Percentiles rank a stretch among this genome's conserved stretches.
Conservation (phyloP, 2,329 filamentous ascomycete genomes). For the Dactylellina parvicollis region DNA sequence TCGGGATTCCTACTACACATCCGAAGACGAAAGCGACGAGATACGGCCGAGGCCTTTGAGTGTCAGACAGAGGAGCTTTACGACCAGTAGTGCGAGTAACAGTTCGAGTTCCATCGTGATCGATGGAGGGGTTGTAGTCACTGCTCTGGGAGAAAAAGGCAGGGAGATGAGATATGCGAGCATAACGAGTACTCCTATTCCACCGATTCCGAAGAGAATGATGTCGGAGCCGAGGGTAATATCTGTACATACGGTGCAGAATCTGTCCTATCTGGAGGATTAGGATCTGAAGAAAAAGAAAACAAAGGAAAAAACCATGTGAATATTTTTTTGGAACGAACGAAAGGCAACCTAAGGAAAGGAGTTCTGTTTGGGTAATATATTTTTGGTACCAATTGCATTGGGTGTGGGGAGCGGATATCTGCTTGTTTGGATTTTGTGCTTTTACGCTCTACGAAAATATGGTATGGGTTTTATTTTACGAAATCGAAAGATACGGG, state of each 20-base stretch:
- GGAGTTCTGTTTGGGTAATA: neutral
- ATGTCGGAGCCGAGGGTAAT: conserved; percentile 23
- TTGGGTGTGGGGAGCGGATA: conserved; percentile 17
- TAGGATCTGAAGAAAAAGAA: neutral
- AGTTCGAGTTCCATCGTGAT: conserved; percentile 49
- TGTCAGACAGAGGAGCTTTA: conserved; percentile 40
- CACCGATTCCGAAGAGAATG: conserved; percentile 29
- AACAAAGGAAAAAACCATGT: neutral
- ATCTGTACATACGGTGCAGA: neutral
- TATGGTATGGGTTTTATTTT: neutral
- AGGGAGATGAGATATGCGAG: conserved; percentile 27
- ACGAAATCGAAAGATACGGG: neutral
- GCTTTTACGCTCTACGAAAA: neutral
- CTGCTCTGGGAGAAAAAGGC: neutral
- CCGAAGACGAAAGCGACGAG: conserved; percentile 48
- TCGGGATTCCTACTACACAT: conserved; percentile 43
- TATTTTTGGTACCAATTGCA: neutral
- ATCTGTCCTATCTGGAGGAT: conserved; percentile 24
- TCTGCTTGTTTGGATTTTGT: neutral
- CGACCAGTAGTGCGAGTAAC: conserved; percentile 40
- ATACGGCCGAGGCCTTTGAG: conserved; percentile 38
- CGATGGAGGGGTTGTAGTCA: conserved; percentile 7
- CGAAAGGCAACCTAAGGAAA: no score
- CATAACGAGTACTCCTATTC: neutral
- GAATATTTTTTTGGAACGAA: neutral